Evolutionary conservation across 352 stramenopile species (phyloP), one percentile per base, ranked within the genome.

Genomic region (Pythium brachiatum): DNA sequence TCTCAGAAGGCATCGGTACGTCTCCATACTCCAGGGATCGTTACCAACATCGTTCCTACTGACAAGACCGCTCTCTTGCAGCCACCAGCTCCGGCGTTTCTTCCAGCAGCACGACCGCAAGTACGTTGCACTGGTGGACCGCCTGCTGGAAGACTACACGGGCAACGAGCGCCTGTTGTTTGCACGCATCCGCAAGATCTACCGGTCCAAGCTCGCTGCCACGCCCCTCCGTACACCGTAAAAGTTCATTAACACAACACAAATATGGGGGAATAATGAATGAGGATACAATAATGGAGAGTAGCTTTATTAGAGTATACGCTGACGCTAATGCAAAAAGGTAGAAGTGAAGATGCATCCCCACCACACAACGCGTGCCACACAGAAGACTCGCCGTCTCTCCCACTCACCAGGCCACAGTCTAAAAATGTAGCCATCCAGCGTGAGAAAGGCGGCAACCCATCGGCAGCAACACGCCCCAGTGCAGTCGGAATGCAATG

Each of bases 121-220:
- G 58, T 83, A 78, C 57, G 55, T 79, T 11, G 46, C 53, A 34
- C 62, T 80, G 26, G 73, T 79, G 1, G 68, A 84, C 26, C 51
- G 58, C 11, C 41, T 88, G 41, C 53, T 86, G 25, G 69, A 78
- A 27, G 76, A 84, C 50, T 84, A 85, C 64, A 64, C 69, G 5
- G 79, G 79, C 29, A 79, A 88, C 60, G 79, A 88, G 47, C 66
- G 70, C 0, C 54, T 86, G 44, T 73, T 88, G 20, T 85, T 85
- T 46, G 70, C 72, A 21, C 66, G 75, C 36, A 64, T 88, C 27
- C 73, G 75, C 2, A 68, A 72, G 9, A 75, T 80, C 43, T 85
- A 88, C 62, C 54, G 57, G 23, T 47, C 48, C 15, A 53, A 54
- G 25, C 50, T 12, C 15, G 50, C 15, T 2, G 5, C 39, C 32